Base-by-base conservation (phyloP, 345 rosid species). In the Populus euphratica region DNA sequence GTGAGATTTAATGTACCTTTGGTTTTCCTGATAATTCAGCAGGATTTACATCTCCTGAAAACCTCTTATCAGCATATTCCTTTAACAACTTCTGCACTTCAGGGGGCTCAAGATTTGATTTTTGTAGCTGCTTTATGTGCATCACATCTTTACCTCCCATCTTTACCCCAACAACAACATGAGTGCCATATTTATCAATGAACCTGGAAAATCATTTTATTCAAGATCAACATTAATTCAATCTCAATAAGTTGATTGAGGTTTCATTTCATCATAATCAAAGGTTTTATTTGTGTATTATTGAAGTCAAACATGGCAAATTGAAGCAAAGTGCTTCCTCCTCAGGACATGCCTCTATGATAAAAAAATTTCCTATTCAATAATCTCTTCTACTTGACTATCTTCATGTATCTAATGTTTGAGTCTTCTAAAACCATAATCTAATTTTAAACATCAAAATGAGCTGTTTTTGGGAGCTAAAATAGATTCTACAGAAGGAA, bases 141-240 rank as follows among this genome's bases (percentile, higher is more conserved):
- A 92, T 74, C 1, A 90, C 94, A 43, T 93, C 98, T 87, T 92
- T 91, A 68, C 96, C 99, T 73, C 97, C 97, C 96, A 90, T 88
- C 74, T 86, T 88, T 20, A 91, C 94, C 76, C 98, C 94, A 80
- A 86, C 89, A 72, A 93, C 88, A 78, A 93, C 47, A 64, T 93
- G 98, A 70, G 98, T 93, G 65, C 98, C 96, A 70, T 93, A 93
- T 72, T 90, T 93, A 16, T 91, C 96, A 79, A 93, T 91, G 79
- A 93, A 93, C 87, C 98, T 91, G 72, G 67, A 72, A 77, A 74
- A 73, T 31, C 73, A 69, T 49, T 52, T 36, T 11, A 61, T 54
- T 56, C 17, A 73, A 44, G 21, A 77, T 43, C n/a, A n/a, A 9
- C 13, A 16, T 54, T 20, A 3, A 12, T 36, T 21, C 66, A 31